These are phyloP conservation scores for Ophiostoma himal-ulmi DNA, from an alignment of 2,329 filamentous ascomycete genomes.

Conservation along the genomic window DNA sequence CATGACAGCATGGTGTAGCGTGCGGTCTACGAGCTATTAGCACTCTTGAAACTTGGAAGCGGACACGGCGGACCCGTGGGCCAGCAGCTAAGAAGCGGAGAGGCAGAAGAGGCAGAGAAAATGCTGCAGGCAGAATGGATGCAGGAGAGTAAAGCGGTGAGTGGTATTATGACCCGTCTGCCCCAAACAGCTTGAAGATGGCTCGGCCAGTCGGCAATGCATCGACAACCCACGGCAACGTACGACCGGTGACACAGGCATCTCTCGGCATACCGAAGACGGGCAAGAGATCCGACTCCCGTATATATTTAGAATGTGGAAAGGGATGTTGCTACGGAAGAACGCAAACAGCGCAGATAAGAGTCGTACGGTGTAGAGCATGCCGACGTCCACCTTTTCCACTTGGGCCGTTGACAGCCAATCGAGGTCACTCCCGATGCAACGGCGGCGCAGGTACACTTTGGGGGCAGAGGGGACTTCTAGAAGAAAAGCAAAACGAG, in stretches of 20 bases:
- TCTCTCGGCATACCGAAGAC: slow-evolving; percentile 10
- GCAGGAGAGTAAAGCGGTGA: slow-evolving; percentile 1
- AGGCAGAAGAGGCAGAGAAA: background rate
- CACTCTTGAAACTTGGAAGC: slow-evolving; percentile 8
- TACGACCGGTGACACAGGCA: background rate
- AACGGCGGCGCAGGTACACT: slow-evolving; percentile 11
- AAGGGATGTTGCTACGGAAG: background rate
- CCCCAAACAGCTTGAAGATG: background rate
- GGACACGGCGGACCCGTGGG: slow-evolving; percentile 5
- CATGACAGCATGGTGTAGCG: background rate
- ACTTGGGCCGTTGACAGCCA: background rate
- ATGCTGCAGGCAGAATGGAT: background rate
- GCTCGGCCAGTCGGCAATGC: background rate
- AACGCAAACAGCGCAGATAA: background rate
- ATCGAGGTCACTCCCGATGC: background rate
- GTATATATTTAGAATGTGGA: background rate
- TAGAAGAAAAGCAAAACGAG: background rate
- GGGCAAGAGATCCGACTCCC: slow-evolving; percentile 10
- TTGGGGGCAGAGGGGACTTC: background rate
- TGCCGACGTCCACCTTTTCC: background rate
- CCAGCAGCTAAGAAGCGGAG: slow-evolving; percentile 5
- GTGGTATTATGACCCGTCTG: background rate
- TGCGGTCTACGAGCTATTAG: background rate
- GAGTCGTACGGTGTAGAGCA: slow-evolving; percentile 5
- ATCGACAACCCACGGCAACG: background rate